Conservation (phyloP, 2,329 filamentous ascomycete genomes). For the Hypoxylon sp. region DNA sequence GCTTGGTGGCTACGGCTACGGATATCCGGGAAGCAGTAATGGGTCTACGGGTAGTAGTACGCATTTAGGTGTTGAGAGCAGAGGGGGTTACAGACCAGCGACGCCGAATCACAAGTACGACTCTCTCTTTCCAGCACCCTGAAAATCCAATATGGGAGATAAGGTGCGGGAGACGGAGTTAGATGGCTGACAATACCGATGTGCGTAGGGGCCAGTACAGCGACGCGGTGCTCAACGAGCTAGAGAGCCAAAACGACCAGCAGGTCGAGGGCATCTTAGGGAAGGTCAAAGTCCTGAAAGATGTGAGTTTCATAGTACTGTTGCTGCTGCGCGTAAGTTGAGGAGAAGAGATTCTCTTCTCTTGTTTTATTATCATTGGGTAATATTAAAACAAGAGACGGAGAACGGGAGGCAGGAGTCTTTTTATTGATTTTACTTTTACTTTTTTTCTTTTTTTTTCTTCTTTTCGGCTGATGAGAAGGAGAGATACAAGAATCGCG, state of each 20-base stretch:
- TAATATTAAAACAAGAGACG: slow-evolving; percentile 16
- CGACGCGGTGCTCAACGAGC: slow-evolving; percentile 89
- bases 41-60: slow-evolving; percentile 43
- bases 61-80: slow-evolving; percentile 51
- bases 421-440: background rate
- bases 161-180: background rate
- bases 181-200: slow-evolving; percentile 13
- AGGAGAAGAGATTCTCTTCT: slow-evolving; percentile 21
- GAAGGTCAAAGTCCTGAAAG: slow-evolving; percentile 90
- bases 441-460: background rate
- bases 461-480: background rate
- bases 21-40: slow-evolving; percentile 59
- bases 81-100: slow-evolving; percentile 70
- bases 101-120: slow-evolving; percentile 78
- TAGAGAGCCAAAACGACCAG: slow-evolving; percentile 95
- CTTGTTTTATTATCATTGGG: slow-evolving; percentile 20
- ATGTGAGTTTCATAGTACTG: slow-evolving; percentile 70
- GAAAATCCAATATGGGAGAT: background rate
- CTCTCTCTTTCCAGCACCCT: background rate
- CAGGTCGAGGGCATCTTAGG: slow-evolving; percentile 91
- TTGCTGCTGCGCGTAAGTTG: slow-evolving; percentile 44
- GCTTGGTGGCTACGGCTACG: slow-evolving; percentile 66
- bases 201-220: slow-evolving; percentile 85
- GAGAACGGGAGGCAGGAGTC: slow-evolving; percentile 3
- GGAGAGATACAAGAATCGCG: background rate